Evolutionary conservation across 306 rosid species (phyloP).

Genomic region (Albizia julibrissin): DNA sequence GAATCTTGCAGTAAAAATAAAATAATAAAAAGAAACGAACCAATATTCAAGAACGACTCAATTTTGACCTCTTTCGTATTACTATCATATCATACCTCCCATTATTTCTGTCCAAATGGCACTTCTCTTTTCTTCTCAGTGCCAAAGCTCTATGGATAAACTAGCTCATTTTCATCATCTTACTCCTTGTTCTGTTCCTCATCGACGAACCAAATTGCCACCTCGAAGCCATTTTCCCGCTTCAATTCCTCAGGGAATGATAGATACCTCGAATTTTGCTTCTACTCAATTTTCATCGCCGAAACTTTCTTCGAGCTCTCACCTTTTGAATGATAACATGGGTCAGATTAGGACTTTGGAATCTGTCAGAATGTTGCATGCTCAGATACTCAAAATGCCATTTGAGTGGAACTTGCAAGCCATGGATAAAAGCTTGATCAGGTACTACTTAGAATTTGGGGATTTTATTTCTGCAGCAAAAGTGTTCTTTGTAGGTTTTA

Average conservation of each 20-base stretch:
- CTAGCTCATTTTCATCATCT: constrained; percentile 40
- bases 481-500: constrained; percentile 55
- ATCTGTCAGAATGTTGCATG: constrained; percentile 56
- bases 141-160: constrained; percentile 49
- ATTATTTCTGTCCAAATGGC: constrained; percentile 21
- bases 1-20: neutral
- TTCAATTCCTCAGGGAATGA: constrained; percentile 39
- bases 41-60: neutral
- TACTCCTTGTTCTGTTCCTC: constrained; percentile 40
- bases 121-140: constrained; percentile 24
- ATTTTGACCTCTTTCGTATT: neutral
- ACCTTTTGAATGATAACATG: constrained; percentile 34
- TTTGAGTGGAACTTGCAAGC: constrained; percentile 34
- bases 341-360: constrained; percentile 43
- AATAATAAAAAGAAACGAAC: neutral
- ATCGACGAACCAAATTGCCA: constrained; percentile 33
- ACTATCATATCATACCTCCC: neutral
- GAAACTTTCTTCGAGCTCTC: constrained; percentile 31
- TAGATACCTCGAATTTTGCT: constrained; percentile 28
- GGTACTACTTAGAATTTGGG: constrained; percentile 54
- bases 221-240: constrained; percentile 30
- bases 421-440: constrained; percentile 45
- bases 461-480: constrained; percentile 58
- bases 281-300: constrained; percentile 38
- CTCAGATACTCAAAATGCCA: constrained; percentile 56